Base-by-base conservation (phyloP, 108 stramenopile genomes). In the Fragilariopsis cylindrus region DNA sequence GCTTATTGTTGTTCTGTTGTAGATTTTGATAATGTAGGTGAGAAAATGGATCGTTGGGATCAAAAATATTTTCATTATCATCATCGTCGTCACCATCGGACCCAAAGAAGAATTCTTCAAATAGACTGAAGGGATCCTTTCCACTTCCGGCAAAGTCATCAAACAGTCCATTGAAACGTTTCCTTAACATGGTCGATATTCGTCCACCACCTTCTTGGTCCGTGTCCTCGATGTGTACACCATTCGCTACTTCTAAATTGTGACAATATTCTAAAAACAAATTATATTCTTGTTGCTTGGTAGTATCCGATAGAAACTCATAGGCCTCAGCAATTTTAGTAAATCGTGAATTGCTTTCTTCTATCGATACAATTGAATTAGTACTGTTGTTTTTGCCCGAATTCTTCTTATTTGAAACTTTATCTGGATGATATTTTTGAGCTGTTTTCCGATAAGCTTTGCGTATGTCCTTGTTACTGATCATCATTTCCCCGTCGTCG, bases 401-500 rank as follows among this genome's bases (percentile, higher is more conserved):
- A 3, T 69, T 76, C 12, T 62, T n/a, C 40, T 9, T 71, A 21
- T 49, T 52, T 41, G 64, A 18, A n/a, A 30, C 30, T 66, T 92
- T 92, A 72, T 92, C 91, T 1, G 91, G 91, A 79, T 92, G 91
- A 62, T 76, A 90, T 12, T 81, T 48, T 60, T 92, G 88, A 11
- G 89, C 89, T 57, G 88, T 85, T 57, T 82, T 87, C 42, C 91
- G 85, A 65, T 90, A 93, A 2, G 92, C 90, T 56, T 88, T 91
- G 44, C 85, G 85, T 60, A 93, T 84, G 41, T 83, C 81, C 66
- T 76, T 84, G 53, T 75, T 70, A 15, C 84, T 77, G 3, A 92
- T 18, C 18, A 5, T 16, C 7, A 40, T 45, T 69, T 70, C 68
- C 73, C 12, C 73, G 60, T 67, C 83, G 5, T 73, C 81, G 50